Percentiles rank a stretch among this genome's conserved stretches.
Evolutionary conservation across 352 stramenopile species (phyloP).

Genomic region (Phytophthora meadii): DNA sequence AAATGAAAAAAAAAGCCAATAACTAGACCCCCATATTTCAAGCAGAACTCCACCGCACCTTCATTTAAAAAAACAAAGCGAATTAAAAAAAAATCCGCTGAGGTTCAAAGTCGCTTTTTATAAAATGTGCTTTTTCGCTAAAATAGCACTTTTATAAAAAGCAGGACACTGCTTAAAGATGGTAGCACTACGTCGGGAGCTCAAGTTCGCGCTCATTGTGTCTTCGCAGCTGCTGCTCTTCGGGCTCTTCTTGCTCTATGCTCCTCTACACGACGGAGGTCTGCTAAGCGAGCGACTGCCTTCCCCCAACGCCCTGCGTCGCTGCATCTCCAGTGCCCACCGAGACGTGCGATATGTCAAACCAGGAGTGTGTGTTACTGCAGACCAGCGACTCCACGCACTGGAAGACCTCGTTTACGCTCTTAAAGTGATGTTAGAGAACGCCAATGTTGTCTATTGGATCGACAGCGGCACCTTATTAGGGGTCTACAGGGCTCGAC

Average conservation of each 20-base stretch:
- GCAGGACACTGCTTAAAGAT: no score
- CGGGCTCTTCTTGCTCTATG: constrained; percentile 47
- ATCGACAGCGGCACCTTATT: constrained; percentile 64
- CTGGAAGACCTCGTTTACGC: constrained; percentile 51
- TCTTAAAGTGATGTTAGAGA: constrained; percentile 46
- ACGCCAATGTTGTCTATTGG: constrained; percentile 51
- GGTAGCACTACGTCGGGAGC: constrained; percentile 7
- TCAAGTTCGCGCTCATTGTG: constrained; percentile 45
- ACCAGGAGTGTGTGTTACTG: constrained; percentile 40
- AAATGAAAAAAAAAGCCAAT: no score
- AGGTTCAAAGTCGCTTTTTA: no score
- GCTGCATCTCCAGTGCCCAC: constrained; percentile 43
- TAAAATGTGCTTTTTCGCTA: no score
- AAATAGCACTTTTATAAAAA: no score
- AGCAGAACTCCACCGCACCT: no score
- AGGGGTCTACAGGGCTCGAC: constrained; percentile 51
- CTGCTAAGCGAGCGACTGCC: constrained; percentile 19
- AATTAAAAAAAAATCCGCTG: no score
- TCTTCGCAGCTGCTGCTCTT: constrained; percentile 44
- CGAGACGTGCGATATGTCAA: constrained; percentile 51
- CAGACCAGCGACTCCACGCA: constrained; percentile 36
- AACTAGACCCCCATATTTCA: no score
- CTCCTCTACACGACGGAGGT: constrained; percentile 17
- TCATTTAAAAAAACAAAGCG: no score
- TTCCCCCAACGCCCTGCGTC: constrained; percentile 36